Conservation (phyloP, 768 basidiomycete genomes). For the Gautieria morchelliformis region DNA sequence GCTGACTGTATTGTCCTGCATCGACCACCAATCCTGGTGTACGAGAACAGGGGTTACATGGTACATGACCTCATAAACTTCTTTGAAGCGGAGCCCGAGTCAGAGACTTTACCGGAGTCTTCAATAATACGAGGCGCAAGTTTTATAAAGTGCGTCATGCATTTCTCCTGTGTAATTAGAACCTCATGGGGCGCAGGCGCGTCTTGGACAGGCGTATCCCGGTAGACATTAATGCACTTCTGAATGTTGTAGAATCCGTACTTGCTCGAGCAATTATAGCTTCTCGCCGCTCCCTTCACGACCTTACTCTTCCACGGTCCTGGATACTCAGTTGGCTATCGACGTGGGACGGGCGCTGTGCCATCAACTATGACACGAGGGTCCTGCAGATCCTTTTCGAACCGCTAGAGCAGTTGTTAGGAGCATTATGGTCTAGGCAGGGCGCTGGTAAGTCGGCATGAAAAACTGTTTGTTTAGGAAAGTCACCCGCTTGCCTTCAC, state of each 20-base stretch:
- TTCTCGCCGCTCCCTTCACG: slow-evolving; percentile 14
- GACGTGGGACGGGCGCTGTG: neutral
- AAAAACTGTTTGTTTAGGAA: neutral
- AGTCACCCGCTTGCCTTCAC: neutral
- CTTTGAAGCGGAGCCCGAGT: neutral
- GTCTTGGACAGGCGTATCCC: slow-evolving; percentile 16
- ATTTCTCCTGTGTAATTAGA: neutral
- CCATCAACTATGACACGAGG: neutral
- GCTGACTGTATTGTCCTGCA: slow-evolving; percentile 19
- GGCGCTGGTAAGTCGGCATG: neutral
- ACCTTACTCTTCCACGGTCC: slow-evolving; percentile 41
- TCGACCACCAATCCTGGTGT: neutral
- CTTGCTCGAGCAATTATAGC: slow-evolving; percentile 33
- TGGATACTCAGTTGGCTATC: slow-evolving; percentile 29
- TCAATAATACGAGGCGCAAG: neutral
- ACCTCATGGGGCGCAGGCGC: neutral
- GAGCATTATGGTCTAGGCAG: neutral
- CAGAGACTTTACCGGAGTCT: neutral
- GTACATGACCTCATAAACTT: neutral
- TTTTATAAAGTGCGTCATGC: neutral
- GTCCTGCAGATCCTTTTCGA: neutral
- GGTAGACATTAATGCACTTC: slow-evolving; percentile 40
- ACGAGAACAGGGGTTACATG: slow-evolving; percentile 11
- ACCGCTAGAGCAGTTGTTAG: neutral
- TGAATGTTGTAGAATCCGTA: slow-evolving; percentile 41